These are phyloP conservation scores for Diaporthe ilicicola DNA, from an alignment of 2,329 filamentous ascomycete genomes.

Conservation along the genomic window DNA sequence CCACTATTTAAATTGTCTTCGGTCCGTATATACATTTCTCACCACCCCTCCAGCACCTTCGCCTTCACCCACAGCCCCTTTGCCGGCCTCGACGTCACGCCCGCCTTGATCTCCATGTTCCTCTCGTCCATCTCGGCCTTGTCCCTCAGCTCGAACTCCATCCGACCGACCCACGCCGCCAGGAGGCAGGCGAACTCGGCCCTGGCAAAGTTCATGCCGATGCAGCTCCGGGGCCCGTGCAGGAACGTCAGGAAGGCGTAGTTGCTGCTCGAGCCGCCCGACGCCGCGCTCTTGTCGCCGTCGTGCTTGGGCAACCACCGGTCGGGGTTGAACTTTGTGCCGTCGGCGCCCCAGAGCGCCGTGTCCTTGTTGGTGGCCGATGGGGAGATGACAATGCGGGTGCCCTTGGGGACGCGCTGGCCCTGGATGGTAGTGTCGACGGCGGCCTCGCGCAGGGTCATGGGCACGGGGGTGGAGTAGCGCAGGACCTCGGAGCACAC, in stretches of 20 bases:
- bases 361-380: constrained; percentile 75
- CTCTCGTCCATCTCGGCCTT: constrained; percentile 71
- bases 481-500: constrained; percentile 82
- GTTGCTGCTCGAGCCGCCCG: constrained; percentile 78
- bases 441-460: constrained; percentile 73
- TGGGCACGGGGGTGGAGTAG: constrained; percentile 74
- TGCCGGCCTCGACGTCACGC: constrained; percentile 76
- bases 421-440: constrained; percentile 72
- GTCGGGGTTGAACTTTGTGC: constrained; percentile 79
- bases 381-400: constrained; percentile 70
- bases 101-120: constrained; percentile 72
- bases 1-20: neutral
- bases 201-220: constrained; percentile 82
- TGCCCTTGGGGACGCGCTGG: constrained; percentile 74
- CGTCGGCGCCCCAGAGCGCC: constrained; percentile 79
- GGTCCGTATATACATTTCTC: constrained; percentile 33
- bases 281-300: constrained; percentile 56
- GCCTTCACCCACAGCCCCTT: constrained; percentile 76
- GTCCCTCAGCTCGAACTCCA: constrained; percentile 68
- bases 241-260: constrained; percentile 84
- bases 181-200: constrained; percentile 87
- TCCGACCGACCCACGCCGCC: constrained; percentile 78
- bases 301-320: constrained; percentile 68
- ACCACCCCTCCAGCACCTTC: constrained; percentile 75
- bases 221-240: constrained; percentile 86